Evolutionary conservation across 208 protist genomes (phyloP), one percentile per base, ranked within the genome.

Genomic region (Acanthamoeba lenticulata): DNA sequence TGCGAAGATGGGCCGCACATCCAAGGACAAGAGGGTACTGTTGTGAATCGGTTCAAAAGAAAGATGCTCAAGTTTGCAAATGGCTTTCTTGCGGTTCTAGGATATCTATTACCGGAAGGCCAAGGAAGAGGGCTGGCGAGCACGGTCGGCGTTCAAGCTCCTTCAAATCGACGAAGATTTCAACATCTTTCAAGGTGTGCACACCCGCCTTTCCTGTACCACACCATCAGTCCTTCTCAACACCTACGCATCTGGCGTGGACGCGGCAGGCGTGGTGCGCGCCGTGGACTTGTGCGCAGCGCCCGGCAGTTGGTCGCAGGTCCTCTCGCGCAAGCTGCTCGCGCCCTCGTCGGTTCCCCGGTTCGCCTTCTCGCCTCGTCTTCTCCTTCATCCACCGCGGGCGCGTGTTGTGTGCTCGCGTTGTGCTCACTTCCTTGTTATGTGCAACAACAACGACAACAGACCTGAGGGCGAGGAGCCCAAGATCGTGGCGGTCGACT

Each of bases 101-200:
- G 99, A 99, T 95, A 99, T 99, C 24, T 99, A 99, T 96, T 99
- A 99, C 97, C 98, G 99, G 94, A 99, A 99, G 79, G 99, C 99
- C 11, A 99, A 99, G 96, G 99, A 99, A 95, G 98, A 99, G 52
- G 98, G 98, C 65, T 99, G 98, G 95, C 97, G 99, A 24, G 99
- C 99, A 6, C 97, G 99, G 45, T 99, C 98, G 72, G 99, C 99
- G 11, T 99, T 99, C 97, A 99, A 99, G 96, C 97, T 99, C 9
- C 97, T 99, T 1, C 99, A 99, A 94, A 97, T 99, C 11, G 98
- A 99, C 93, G 98, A 99, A 62, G 97, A 99, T 89, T 99, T 99
- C 95, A 83, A 98, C 74, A 98, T 99, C 36, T 98, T 99, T 32
- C 89, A 98, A 45, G 90, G 94, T 60, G 52, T n/a, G 17, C 15